A percentile compares a stretch with the other conserved stretches of the same genome.
Conservation (phyloP, 2,329 filamentous ascomycete species). For the Incumbomyces lentus region DNA sequence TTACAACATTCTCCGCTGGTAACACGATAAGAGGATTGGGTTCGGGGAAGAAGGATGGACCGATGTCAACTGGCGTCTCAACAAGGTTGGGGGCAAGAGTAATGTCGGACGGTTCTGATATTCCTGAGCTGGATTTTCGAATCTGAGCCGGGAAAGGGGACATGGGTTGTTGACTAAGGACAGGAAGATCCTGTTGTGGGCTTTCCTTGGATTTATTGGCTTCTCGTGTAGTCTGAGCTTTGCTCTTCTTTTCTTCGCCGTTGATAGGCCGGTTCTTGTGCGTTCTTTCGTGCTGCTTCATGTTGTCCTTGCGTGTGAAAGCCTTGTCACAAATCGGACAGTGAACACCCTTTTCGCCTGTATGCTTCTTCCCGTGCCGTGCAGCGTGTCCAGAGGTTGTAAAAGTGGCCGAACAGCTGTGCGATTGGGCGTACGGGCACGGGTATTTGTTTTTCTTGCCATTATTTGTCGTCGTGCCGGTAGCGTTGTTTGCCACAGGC, state of each 20-base stretch:
- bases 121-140: background rate
- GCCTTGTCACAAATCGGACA: conserved; percentile 59
- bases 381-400: conserved; percentile 58
- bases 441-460: conserved; percentile 53
- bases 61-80: conserved; percentile 15
- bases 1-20: conserved; percentile 7
- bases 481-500: conserved; percentile 6
- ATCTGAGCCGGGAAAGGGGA: conserved; percentile 1
- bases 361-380: conserved; percentile 60
- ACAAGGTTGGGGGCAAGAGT: conserved; percentile 16
- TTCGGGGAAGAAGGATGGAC: conserved; percentile 13
- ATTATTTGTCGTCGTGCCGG: background rate
- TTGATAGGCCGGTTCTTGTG: conserved; percentile 32
- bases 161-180: background rate
- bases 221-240: conserved; percentile 20
- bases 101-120: conserved; percentile 15
- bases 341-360: conserved; percentile 57
- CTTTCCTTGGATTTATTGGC: conserved; percentile 15
- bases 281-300: conserved; percentile 58
- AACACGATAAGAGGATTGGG: conserved; percentile 15
- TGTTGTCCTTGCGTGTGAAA: conserved; percentile 59
- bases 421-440: conserved; percentile 51
- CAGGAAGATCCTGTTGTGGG: conserved; percentile 7
- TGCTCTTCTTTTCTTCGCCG: conserved; percentile 16
- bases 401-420: conserved; percentile 51